Evolutionary conservation across 495 filamentous ascomycete species (phyloP).

Genomic region (Aspergillus egyptiacus): DNA sequence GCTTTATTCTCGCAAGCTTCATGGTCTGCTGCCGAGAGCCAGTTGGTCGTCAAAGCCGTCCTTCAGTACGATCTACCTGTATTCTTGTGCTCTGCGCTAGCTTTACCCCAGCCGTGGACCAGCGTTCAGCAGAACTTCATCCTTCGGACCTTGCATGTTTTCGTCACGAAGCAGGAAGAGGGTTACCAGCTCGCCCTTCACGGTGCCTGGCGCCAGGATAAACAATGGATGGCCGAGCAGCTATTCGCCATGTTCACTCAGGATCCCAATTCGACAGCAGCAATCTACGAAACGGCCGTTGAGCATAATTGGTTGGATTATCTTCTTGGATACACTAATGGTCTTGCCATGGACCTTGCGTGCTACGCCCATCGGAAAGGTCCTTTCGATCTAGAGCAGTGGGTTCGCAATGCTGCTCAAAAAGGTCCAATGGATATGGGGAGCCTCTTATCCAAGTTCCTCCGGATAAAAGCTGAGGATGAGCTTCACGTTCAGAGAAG

Average conservation of each 20-base stretch:
- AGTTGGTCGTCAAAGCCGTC: slow-evolving; percentile 48
- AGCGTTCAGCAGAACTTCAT: slow-evolving; percentile 57
- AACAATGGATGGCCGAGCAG: slow-evolving; percentile 69
- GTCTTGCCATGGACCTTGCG: slow-evolving; percentile 82
- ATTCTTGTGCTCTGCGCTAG: slow-evolving; percentile 73
- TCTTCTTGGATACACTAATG: slow-evolving; percentile 65
- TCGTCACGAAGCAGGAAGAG: slow-evolving; percentile 55
- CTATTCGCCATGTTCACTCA: slow-evolving; percentile 73
- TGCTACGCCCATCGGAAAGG: slow-evolving; percentile 81
- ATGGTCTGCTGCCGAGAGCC: slow-evolving; percentile 60
- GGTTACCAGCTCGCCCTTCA: slow-evolving; percentile 80
- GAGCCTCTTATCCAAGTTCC: slow-evolving; percentile 60
- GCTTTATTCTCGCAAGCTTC: slow-evolving; percentile 60
- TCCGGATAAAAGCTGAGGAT: slow-evolving; percentile 74
- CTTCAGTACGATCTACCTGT: slow-evolving; percentile 51
- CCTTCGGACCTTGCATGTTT: slow-evolving; percentile 54
- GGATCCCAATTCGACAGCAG: slow-evolving; percentile 66
- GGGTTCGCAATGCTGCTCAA: slow-evolving; percentile 63
- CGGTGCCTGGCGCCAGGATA: slow-evolving; percentile 83
- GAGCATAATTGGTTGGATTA: slow-evolving; percentile 78
- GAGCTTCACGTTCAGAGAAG: slow-evolving; percentile 65
- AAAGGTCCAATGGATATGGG: slow-evolving; percentile 56
- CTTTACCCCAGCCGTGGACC: slow-evolving; percentile 60
- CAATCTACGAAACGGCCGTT: slow-evolving; percentile 76
- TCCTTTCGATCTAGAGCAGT: slow-evolving; percentile 71